Evolutionary conservation across 257 asterid genomes (phyloP).

Genomic region (Petunia secreta): DNA sequence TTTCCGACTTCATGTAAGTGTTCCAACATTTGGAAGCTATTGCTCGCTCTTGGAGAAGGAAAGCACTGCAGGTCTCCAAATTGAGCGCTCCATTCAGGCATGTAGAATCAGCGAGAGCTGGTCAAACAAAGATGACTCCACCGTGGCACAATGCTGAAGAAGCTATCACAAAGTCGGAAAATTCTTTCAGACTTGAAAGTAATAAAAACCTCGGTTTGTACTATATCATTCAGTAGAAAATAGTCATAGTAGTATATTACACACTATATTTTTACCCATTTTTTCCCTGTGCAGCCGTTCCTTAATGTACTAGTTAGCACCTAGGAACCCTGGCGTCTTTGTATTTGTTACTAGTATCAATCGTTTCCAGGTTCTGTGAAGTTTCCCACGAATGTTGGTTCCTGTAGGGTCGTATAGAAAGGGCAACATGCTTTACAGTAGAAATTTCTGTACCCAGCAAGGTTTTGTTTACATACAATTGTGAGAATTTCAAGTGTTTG

Average conservation of each 20-base stretch:
- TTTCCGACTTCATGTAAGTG: constrained; percentile 67
- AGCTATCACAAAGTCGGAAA: background rate
- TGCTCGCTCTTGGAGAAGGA: constrained; percentile 65
- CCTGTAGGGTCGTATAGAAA: background rate
- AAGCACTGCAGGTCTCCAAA: constrained; percentile 39
- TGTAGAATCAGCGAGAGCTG: constrained; percentile 66
- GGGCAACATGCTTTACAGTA: background rate
- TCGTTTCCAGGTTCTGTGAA: constrained; percentile 1
- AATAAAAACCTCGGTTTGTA: constrained; percentile 1
- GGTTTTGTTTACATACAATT: too few species aligned
- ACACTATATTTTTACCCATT: background rate
- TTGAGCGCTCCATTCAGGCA: constrained; percentile 62
- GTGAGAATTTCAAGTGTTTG: too few species aligned
- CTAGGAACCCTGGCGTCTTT: background rate
- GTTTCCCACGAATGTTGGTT: background rate
- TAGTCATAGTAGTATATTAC: constrained; percentile 13
- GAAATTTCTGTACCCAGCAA: background rate
- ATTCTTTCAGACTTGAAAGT: background rate
- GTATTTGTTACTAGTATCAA: background rate
- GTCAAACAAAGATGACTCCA: constrained; percentile 68
- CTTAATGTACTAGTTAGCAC: constrained; percentile 15
- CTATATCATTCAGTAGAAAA: constrained; percentile 8
- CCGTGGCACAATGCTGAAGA: constrained; percentile 33
- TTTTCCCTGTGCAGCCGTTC: constrained; percentile 18
- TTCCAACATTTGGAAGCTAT: constrained; percentile 62